phyloP scores from a whole-genome alignment of 2,329 filamentous ascomycete species.

The Xylariaceae sp. region DNA sequence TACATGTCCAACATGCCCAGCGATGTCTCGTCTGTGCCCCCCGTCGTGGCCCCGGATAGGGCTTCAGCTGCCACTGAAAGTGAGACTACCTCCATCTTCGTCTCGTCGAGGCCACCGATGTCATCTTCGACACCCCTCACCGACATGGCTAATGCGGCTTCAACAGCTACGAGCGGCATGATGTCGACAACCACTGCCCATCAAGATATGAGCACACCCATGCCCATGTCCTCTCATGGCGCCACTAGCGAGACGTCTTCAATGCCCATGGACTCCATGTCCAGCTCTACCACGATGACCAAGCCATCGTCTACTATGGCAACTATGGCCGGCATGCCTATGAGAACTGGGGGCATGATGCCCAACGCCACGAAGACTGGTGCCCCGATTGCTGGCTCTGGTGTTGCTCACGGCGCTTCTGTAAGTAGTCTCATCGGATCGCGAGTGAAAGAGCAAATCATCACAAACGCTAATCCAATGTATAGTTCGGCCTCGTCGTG shows the following conservation, averaged over 20 bases:
- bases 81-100: constrained; percentile 4
- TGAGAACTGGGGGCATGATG: constrained; percentile 13
- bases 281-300: background rate
- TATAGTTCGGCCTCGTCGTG: constrained; percentile 19
- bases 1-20: constrained; percentile 2
- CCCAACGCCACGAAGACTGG: constrained; percentile 13
- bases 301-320: constrained; percentile 8
- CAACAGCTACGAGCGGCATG: constrained; percentile 1
- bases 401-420: constrained; percentile 15
- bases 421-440: constrained; percentile 11
- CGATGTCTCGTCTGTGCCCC: background rate
- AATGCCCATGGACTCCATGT: constrained; percentile 3
- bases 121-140: constrained; percentile 3
- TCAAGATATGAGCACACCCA: background rate
- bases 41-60: background rate
- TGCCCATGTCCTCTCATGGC: background rate
- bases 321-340: constrained; percentile 11
- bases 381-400: constrained; percentile 15
- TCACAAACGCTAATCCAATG: constrained; percentile 9
- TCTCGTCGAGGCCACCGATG: background rate
- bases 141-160: constrained; percentile 3
- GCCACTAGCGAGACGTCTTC: background rate
- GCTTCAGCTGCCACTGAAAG: background rate
- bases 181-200: background rate
- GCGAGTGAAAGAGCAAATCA: background rate